Evolutionary conservation across 306 rosid genomes (phyloP).

Genomic region (Medicago lupulina): DNA sequence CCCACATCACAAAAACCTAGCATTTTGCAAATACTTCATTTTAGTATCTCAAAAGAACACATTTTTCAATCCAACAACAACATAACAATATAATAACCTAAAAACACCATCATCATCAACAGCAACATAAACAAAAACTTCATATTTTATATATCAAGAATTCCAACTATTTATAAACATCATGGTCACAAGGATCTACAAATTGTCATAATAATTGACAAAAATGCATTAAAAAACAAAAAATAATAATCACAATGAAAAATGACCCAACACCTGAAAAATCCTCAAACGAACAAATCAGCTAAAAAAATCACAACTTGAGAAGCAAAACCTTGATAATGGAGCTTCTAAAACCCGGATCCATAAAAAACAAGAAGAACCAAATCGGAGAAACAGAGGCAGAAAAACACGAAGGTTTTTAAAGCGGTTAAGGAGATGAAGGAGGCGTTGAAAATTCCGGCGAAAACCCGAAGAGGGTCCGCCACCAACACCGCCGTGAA

Average conservation of each 20-base stretch:
- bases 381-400: conserved; percentile 44
- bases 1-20: conserved; percentile 8
- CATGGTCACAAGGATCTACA: conserved; percentile 27
- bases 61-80: conserved; percentile 35
- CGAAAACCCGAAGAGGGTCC: conserved; percentile 24
- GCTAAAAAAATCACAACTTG: not conserved
- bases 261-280: conserved; percentile 50
- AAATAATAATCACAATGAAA: not conserved
- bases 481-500: conserved; percentile 35
- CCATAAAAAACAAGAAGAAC: conserved; percentile 34
- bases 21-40: not conserved
- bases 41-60: not conserved
- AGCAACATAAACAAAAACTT: no score
- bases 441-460: conserved; percentile 7
- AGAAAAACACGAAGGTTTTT: conserved; percentile 35
- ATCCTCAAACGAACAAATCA: conserved; percentile 40
- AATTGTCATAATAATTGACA: not conserved
- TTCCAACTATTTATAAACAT: conserved; percentile 1
- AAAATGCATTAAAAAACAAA: conserved; percentile 37
- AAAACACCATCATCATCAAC: not conserved
- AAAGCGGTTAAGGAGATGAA: conserved; percentile 10
- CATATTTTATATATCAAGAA: not conserved
- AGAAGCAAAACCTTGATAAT: conserved; percentile 31
- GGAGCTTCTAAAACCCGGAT: conserved; percentile 46
- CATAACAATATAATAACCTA: conserved; percentile 32